phyloP scores from a whole-genome alignment of 2,329 filamentous ascomycete species.

The Penicillium oxalicum region DNA sequence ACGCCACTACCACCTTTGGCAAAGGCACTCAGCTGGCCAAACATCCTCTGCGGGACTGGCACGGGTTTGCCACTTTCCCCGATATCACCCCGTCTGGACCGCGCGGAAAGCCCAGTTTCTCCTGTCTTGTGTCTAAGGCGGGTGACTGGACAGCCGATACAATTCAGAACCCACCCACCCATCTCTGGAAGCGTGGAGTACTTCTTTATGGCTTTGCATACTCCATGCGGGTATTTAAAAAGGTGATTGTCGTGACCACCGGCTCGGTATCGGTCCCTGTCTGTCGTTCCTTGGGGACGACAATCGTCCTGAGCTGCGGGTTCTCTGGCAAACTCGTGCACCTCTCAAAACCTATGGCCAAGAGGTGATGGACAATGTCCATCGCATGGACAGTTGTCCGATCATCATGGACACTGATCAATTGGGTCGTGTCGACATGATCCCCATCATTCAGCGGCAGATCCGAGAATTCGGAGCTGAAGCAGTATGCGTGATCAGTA shows the following conservation, averaged over 20 bases:
- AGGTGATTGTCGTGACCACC: slow-evolving; percentile 62
- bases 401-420: slow-evolving; percentile 61
- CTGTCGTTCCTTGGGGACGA: slow-evolving; percentile 54
- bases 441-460: slow-evolving; percentile 51
- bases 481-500: slow-evolving; percentile 68
- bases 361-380: slow-evolving; percentile 52
- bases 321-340: slow-evolving; percentile 63
- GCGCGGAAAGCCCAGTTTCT: slow-evolving; percentile 50
- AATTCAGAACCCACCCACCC: slow-evolving; percentile 56
- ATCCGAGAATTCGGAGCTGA: slow-evolving; percentile 48
- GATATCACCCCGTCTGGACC: slow-evolving; percentile 35
- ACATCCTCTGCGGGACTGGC: slow-evolving; percentile 63
- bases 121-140: slow-evolving; percentile 63
- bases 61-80: slow-evolving; percentile 70
- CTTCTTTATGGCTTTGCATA: slow-evolving; percentile 63
- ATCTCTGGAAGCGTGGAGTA: slow-evolving; percentile 63
- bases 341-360: slow-evolving; percentile 59
- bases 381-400: slow-evolving; percentile 54
- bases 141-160: slow-evolving; percentile 67
- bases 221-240: slow-evolving; percentile 60
- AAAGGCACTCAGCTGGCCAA: slow-evolving; percentile 56
- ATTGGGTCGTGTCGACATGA: slow-evolving; percentile 56
- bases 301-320: slow-evolving; percentile 43
- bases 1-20: slow-evolving; percentile 54
- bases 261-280: slow-evolving; percentile 66